Evolutionary conservation across 108 stramenopile species (phyloP).

Genomic region (Stephanodiscus minutulus): DNA sequence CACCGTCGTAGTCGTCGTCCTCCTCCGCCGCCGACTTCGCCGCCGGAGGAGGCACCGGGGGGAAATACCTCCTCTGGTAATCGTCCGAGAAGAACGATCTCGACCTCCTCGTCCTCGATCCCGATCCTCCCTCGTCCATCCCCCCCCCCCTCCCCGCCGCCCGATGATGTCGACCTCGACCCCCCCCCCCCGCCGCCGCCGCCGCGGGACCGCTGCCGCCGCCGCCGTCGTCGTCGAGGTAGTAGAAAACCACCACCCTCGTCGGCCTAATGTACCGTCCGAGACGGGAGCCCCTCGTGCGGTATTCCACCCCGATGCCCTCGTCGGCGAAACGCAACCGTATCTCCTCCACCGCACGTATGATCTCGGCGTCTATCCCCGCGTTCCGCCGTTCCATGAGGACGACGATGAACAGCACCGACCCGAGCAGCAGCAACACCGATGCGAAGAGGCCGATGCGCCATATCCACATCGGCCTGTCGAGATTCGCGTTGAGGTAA

Average conservation of each 20-base stretch:
- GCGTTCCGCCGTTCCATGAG: conserved; percentile 48
- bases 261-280: conserved; percentile 43
- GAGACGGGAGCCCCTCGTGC: conserved; percentile 22
- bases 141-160: neutral
- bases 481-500: conserved; percentile 43
- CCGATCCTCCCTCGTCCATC: neutral
- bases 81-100: conserved; percentile 45
- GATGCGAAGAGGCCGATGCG: conserved; percentile 22
- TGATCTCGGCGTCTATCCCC: conserved; percentile 34
- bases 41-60: conserved; percentile 4
- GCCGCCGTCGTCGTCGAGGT: conserved; percentile 20
- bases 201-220: neutral
- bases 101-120: conserved; percentile 5
- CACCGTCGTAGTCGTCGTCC: neutral
- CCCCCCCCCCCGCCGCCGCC: neutral
- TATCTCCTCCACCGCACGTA: conserved; percentile 37
- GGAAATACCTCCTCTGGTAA: conserved; percentile 42
- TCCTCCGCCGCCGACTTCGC: neutral
- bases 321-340: conserved; percentile 35
- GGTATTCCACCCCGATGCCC: conserved; percentile 50
- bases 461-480: conserved; percentile 28
- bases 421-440: conserved; percentile 26
- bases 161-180: too few relatives aligned
- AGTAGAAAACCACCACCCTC: conserved; percentile 40
- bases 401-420: conserved; percentile 32